Conservation (phyloP, 202 grass and related monocot species). For the Dendrocalamus latiflorus region DNA sequence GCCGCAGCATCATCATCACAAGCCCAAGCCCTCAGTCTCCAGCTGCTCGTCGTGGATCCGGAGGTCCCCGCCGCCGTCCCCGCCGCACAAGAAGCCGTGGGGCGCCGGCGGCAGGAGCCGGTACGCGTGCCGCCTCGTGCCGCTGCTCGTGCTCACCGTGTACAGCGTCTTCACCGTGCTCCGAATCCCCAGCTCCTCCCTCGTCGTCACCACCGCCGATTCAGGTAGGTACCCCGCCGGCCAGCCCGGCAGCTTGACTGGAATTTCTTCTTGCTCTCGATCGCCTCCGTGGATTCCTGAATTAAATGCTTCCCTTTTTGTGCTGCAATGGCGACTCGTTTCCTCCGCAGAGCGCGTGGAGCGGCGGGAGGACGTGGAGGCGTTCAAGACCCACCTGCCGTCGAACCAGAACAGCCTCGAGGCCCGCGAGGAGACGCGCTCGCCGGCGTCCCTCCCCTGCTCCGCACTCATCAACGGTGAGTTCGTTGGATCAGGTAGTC, state of each 20-base stretch:
- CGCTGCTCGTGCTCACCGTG: slow-evolving; percentile 58
- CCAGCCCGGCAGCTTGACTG: not conserved
- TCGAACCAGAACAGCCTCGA: slow-evolving; percentile 54
- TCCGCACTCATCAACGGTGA: slow-evolving; percentile 76
- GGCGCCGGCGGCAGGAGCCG: slow-evolving; percentile 17
- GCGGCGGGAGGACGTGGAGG: slow-evolving; percentile 50
- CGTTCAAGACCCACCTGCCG: slow-evolving; percentile 79
- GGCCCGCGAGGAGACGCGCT: slow-evolving; percentile 61
- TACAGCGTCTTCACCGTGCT: slow-evolving; percentile 66
- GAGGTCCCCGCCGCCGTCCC: slow-evolving; percentile 45
- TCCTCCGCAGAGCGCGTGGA: slow-evolving; percentile 49
- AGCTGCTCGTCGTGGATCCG: slow-evolving; percentile 43
- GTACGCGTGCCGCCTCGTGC: slow-evolving; percentile 48
- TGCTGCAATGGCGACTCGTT: slow-evolving; percentile 16
- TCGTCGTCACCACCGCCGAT: slow-evolving; percentile 52
- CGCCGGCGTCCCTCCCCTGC: slow-evolving; percentile 60
- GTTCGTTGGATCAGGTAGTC: not conserved
- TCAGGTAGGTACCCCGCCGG: slow-evolving; percentile 24
- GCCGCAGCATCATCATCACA: slow-evolving; percentile 41
- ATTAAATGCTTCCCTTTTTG: not conserved
- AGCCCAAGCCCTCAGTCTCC: slow-evolving; percentile 23
- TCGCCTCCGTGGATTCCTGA: not conserved
- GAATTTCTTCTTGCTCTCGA: slow-evolving; percentile 3
- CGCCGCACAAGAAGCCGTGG: slow-evolving; percentile 47
- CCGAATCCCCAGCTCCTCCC: slow-evolving; percentile 56